Percentiles rank a stretch among this genome's conserved stretches.
Conservation (phyloP, 345 rosid species). For the Populus nigra region DNA sequence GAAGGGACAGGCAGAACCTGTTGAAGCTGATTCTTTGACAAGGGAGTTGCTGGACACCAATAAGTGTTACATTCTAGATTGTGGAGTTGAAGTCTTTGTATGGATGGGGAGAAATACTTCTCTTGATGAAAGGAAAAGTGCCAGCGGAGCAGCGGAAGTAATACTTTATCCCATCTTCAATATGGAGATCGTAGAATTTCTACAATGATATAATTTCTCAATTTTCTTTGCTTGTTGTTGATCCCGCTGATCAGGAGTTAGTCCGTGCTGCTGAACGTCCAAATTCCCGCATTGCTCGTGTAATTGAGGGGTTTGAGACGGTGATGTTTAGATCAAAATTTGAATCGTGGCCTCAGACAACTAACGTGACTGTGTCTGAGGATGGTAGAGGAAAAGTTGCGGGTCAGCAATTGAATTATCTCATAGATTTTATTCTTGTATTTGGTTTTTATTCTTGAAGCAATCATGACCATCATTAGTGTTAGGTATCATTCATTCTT, state of each 20-base stretch:
- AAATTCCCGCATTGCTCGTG: conserved; percentile 40
- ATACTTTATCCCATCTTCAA: conserved; percentile 9
- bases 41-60: conserved; percentile 76
- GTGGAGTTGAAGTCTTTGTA: conserved; percentile 77
- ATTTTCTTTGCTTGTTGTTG: neutral
- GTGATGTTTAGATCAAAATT: conserved; percentile 85
- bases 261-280: conserved; percentile 50
- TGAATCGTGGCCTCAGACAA: conserved; percentile 79
- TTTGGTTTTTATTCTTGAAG: conserved; percentile 10
- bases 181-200: neutral
- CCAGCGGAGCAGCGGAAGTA: conserved; percentile 86
- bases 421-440: conserved; percentile 1
- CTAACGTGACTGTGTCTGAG: conserved; percentile 67
- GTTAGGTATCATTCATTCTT: neutral
- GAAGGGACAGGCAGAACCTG: conserved; percentile 71
- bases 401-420: conserved; percentile 42
- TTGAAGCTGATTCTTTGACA: conserved; percentile 64
- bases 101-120: conserved; percentile 97
- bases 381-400: conserved; percentile 99
- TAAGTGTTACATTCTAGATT: conserved; percentile 82
- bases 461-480: neutral
- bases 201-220: neutral
- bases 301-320: conserved; percentile 72
- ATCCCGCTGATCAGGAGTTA: conserved; percentile 49
- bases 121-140: conserved; percentile 80